Conservation (phyloP, 768 basidiomycete genomes). For the Solioccasus polychromus region DNA sequence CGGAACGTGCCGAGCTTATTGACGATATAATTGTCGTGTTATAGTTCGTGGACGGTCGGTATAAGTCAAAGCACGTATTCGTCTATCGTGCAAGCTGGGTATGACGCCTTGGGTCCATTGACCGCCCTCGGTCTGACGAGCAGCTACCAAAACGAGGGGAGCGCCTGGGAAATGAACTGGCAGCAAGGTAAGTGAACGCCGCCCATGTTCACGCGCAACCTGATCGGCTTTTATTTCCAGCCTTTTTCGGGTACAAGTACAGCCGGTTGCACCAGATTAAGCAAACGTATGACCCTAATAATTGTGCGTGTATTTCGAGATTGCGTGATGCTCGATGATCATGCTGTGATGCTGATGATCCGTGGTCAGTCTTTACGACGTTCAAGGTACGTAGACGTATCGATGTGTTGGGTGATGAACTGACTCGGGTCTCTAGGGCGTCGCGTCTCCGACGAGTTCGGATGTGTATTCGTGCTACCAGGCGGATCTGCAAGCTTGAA, state of each 20-base stretch:
- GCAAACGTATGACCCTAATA: slow-evolving; percentile 11
- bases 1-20: too few species aligned
- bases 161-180: slow-evolving; percentile 13
- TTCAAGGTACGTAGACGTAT: slow-evolving; percentile 10
- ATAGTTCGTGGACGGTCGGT: slow-evolving; percentile 14
- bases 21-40: too few species aligned
- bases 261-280: slow-evolving; percentile 8
- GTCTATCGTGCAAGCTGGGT: neutral
- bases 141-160: slow-evolving; percentile 22
- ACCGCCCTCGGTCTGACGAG: slow-evolving; percentile 9
- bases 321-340: neutral
- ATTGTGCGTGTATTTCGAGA: slow-evolving; percentile 9
- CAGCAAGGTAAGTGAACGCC: slow-evolving; percentile 13
- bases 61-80: neutral
- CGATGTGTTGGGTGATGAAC: neutral
- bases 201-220: neutral
- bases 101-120: slow-evolving; percentile 7
- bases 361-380: slow-evolving; percentile 16
- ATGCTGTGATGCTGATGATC: neutral
- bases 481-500: too few species aligned
- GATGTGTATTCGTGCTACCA: slow-evolving; percentile 4
- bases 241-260: slow-evolving; percentile 22
- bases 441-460: slow-evolving; percentile 4
- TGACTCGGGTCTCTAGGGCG: slow-evolving; percentile 1
- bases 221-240: neutral